Evolutionary conservation across 2,329 filamentous ascomycete genomes (phyloP).

Genomic region (Xylaria sp.): DNA sequence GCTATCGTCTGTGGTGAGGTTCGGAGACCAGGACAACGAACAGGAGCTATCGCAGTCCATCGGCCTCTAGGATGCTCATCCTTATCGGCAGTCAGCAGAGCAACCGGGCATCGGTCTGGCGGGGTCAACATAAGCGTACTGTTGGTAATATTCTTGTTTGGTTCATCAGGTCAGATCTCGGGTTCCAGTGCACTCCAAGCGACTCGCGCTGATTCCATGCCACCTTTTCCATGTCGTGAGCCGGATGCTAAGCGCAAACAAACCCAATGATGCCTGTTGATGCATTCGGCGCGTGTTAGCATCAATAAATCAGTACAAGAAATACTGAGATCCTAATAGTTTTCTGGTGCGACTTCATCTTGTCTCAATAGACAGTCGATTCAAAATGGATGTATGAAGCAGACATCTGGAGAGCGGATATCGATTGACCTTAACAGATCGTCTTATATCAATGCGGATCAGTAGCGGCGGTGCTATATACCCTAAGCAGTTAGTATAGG

Average conservation of each 20-base stretch:
- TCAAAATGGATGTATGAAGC: no score
- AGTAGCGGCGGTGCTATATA: background rate
- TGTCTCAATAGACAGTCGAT: background rate
- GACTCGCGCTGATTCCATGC: background rate
- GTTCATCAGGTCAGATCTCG: slow-evolving; percentile 11
- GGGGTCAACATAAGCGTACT: slow-evolving; percentile 23
- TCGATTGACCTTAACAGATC: background rate
- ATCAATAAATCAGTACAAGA: background rate
- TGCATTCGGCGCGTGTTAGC: background rate
- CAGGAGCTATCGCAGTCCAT: background rate
- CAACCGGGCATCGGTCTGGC: slow-evolving; percentile 19
- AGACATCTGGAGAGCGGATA: no score
- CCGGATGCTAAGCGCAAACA: slow-evolving; percentile 7
- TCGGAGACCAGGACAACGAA: background rate
- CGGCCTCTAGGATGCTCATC: slow-evolving; percentile 14
- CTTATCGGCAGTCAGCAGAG: slow-evolving; percentile 29
- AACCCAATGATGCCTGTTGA: background rate
- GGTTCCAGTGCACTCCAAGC: background rate
- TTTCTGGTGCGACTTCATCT: background rate
- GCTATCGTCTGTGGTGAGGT: background rate
- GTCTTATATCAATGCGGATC: background rate
- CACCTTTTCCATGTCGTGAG: slow-evolving; percentile 3
- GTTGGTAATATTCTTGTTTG: slow-evolving; percentile 7
- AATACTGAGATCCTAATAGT: background rate
- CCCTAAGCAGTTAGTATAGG: background rate